Evolutionary conservation across 805 yeast species (phyloP).

Genomic region (Yamadazyma philogaea): DNA sequence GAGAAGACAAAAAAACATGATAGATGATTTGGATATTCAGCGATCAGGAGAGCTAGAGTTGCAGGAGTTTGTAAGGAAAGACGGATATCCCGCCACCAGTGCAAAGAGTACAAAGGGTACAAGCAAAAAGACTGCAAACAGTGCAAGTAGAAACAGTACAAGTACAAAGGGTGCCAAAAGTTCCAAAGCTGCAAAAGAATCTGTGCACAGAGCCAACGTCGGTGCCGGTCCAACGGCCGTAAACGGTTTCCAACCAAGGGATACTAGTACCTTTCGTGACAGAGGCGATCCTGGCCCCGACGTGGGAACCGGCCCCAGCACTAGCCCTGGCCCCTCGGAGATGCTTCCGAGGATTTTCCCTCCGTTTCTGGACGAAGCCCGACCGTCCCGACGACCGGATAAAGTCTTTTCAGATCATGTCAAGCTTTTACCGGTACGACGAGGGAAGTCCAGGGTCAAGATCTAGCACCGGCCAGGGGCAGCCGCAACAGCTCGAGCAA

Average conservation of each 20-base stretch:
- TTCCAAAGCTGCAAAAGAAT: too few species aligned
- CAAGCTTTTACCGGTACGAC: constrained; percentile 4
- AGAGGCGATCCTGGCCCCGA: too few species aligned
- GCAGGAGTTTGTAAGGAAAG: not conserved
- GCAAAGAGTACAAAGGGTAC: not conserved
- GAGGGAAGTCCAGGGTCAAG: constrained; percentile 1
- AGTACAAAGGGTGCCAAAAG: not conserved
- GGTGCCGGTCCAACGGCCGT: too few species aligned
- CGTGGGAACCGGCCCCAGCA: too few species aligned
- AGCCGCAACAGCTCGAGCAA: too few species aligned
- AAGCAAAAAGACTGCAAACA: too few species aligned
- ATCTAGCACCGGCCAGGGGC: too few species aligned
- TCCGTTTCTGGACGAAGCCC: not conserved
- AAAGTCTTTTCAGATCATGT: constrained; percentile 1
- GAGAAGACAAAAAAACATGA: not conserved
- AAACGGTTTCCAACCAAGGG: too few species aligned
- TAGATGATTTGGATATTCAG: not conserved
- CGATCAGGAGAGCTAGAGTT: not conserved
- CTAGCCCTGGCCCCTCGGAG: not conserved
- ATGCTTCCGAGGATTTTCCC: not conserved
- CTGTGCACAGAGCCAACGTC: not conserved
- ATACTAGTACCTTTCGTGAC: too few species aligned
- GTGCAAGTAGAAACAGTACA: too few species aligned
- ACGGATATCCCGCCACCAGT: not conserved
- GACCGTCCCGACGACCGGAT: not conserved